Conservation (phyloP, 2,329 filamentous ascomycete species). For the Nothophaeocryptopus gaeumannii region DNA sequence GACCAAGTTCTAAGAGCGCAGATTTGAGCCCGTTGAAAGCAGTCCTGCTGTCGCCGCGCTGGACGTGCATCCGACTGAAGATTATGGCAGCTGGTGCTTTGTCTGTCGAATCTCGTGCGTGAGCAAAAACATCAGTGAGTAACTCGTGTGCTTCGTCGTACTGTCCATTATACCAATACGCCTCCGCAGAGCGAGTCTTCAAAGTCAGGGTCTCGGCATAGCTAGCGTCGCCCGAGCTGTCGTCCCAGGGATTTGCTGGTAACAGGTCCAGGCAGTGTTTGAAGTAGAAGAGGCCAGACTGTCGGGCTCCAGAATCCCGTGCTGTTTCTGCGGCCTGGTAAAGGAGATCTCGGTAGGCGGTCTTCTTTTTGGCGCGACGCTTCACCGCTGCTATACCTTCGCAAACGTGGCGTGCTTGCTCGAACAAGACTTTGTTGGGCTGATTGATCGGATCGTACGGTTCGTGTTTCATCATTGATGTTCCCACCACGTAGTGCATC, state of each 20-base stretch:
- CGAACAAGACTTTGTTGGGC: slow-evolving; percentile 57
- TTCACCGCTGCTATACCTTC: slow-evolving; percentile 74
- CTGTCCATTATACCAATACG: slow-evolving; percentile 74
- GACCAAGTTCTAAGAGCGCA: slow-evolving; percentile 67
- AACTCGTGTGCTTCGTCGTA: slow-evolving; percentile 64
- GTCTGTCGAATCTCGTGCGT: slow-evolving; percentile 70
- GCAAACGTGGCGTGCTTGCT: slow-evolving; percentile 77
- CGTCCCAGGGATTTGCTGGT: slow-evolving; percentile 74
- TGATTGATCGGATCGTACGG: slow-evolving; percentile 56
- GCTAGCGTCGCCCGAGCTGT: slow-evolving; percentile 64
- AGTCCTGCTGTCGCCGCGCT: slow-evolving; percentile 66
- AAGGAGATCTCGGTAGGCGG: slow-evolving; percentile 67
- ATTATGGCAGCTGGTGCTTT: slow-evolving; percentile 79
- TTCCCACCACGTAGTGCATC: slow-evolving; percentile 90
- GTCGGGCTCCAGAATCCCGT: slow-evolving; percentile 76
- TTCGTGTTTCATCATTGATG: slow-evolving; percentile 72
- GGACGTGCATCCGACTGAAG: slow-evolving; percentile 73
- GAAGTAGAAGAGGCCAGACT: slow-evolving; percentile 80
- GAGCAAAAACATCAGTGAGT: slow-evolving; percentile 66
- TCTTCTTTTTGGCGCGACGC: slow-evolving; percentile 52
- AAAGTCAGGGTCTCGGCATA: slow-evolving; percentile 84
- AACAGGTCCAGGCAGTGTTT: slow-evolving; percentile 73
- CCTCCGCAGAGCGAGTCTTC: slow-evolving; percentile 76
- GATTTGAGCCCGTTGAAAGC: slow-evolving; percentile 69
- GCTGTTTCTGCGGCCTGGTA: slow-evolving; percentile 76